Base-by-base conservation (phyloP, 257 asterid genomes). In the Penstemon davidsonii region DNA sequence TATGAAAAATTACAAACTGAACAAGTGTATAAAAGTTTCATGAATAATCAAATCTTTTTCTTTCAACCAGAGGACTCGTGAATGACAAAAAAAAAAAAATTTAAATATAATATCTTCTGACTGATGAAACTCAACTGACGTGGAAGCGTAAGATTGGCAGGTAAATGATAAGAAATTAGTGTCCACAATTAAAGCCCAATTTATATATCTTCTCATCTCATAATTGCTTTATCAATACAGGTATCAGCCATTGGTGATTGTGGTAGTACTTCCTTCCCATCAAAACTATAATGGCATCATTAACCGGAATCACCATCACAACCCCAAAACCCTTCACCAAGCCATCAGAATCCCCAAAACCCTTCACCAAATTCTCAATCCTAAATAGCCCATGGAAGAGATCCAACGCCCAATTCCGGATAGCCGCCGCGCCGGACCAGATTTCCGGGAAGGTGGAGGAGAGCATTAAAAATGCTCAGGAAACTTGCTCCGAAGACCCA, bases 401-500 rank as follows among this genome's bases (percentile, higher is more conserved):
- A 40, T 65, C 62, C 76, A 18, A 5, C 40, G 33, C 8, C 8
- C 3, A 47, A 8, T 36, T 59, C 2, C 66, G 15, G 13, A 66
- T 79, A 49, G 73, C 83, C 12, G 92, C 91, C 33, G 87, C 84
- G 66, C 95, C 96, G 5, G 96, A 89, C 9, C 13, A 78, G 73
- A 68, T 89, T 25, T 78, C 95, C 40, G 93, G 73, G 0, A 85
- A 87, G 82, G 91, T 90, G 71, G 95, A 80, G 69, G 90, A 90
- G 76, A 90, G 97, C 85, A 78, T 92, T 41, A 88, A 90, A 76
- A 73, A 62, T 4, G 97, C 97, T 5, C 76, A 85, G 87, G 95
- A 88, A 64, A 59, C 95, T 1, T 90, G 96, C 80, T 46, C 78
- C 41, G 92, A 68, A 3, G 79, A 88, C 54, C 88, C 94, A 0